Evolutionary conservation across 495 filamentous ascomycete species (phyloP).

Genomic region (Delitschia confertaspora): DNA sequence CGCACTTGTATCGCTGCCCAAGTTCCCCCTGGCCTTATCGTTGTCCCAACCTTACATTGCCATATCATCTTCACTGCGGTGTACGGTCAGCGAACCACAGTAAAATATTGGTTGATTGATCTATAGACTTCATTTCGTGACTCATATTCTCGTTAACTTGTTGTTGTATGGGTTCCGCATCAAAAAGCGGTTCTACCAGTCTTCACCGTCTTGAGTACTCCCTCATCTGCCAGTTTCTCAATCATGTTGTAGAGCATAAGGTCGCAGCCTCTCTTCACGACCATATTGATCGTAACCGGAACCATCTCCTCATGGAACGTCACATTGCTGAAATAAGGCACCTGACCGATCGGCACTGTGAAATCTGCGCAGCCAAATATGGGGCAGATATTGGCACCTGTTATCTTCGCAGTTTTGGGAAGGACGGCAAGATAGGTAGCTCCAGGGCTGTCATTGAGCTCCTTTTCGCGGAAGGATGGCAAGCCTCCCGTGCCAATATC

Average conservation of each 20-base stretch:
- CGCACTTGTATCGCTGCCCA: too few relatives aligned
- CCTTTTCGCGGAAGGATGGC: slow-evolving; percentile 35
- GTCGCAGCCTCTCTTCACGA: slow-evolving; percentile 38
- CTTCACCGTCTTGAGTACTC: slow-evolving; percentile 34
- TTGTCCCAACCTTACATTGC: too few relatives aligned
- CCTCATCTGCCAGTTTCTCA: slow-evolving; percentile 38
- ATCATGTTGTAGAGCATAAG: slow-evolving; percentile 40
- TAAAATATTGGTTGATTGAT: too few relatives aligned
- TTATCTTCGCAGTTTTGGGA: slow-evolving; percentile 28
- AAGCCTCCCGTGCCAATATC: slow-evolving; percentile 39
- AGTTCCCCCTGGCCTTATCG: too few relatives aligned
- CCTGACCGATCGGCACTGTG: slow-evolving; percentile 39
- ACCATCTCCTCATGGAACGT: slow-evolving; percentile 36
- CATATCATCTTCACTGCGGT: too few relatives aligned
- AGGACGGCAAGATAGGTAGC: slow-evolving; percentile 33
- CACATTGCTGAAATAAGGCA: slow-evolving; percentile 35
- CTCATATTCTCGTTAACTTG: too few relatives aligned
- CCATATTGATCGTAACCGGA: slow-evolving; percentile 38
- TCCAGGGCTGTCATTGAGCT: slow-evolving; percentile 28
- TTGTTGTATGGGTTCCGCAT: too few relatives aligned
- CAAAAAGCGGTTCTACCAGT: slow-evolving; percentile 36
- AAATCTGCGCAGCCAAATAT: slow-evolving; percentile 36
- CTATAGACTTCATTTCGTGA: too few relatives aligned
- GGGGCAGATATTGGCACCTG: slow-evolving; percentile 32
- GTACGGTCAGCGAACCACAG: too few relatives aligned